phyloP scores from a whole-genome alignment of 2,329 filamentous ascomycete species.

The Talaromyces amestolkiae region DNA sequence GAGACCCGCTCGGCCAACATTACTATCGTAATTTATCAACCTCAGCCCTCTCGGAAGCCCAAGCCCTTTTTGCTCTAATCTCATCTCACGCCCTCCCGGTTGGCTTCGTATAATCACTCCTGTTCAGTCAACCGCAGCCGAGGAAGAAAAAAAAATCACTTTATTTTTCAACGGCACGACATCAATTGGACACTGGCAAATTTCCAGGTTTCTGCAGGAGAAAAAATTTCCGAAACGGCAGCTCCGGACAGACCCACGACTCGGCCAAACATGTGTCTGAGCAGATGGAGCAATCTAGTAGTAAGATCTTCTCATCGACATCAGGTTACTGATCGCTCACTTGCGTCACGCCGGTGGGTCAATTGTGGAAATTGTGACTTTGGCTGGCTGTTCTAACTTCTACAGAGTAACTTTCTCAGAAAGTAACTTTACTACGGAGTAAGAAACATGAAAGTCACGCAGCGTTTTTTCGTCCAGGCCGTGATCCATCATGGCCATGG shows the following conservation, averaged over 20 bases:
- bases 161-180: background rate
- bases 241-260: constrained; percentile 3
- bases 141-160: background rate
- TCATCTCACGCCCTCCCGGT: background rate
- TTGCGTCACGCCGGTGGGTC: constrained; percentile 19
- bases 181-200: background rate
- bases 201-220: background rate
- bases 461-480: background rate
- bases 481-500: background rate
- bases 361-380: constrained; percentile 12
- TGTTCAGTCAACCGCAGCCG: background rate
- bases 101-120: background rate
- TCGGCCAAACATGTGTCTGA: background rate
- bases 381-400: background rate
- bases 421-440: background rate
- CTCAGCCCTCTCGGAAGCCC: constrained; percentile 14
- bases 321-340: background rate
- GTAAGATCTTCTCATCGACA: background rate
- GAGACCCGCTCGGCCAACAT: constrained; percentile 9
- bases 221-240: constrained; percentile 12
- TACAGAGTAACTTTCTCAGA: background rate
- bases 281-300: background rate
- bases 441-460: background rate
- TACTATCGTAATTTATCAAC: background rate
- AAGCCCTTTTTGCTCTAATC: constrained; percentile 2